Percentiles rank a stretch among this genome's conserved stretches.
Conservation (phyloP, 768 basidiomycete species). For the Amyloporia xantha region DNA sequence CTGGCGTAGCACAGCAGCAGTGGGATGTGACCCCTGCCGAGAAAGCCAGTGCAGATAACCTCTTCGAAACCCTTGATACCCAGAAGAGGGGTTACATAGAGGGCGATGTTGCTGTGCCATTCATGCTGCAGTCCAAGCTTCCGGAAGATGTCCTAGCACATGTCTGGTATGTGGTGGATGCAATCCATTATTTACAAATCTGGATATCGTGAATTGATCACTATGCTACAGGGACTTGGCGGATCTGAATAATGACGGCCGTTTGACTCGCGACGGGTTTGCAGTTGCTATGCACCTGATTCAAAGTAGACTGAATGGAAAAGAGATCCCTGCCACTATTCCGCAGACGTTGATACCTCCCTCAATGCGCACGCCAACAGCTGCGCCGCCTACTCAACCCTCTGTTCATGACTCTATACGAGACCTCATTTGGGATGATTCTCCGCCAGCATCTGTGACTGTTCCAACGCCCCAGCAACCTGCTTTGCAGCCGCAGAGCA, state of each 20-base stretch:
- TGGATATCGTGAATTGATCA: constrained; percentile 1
- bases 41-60: constrained; percentile 69
- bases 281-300: constrained; percentile 95
- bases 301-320: constrained; percentile 74
- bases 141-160: constrained; percentile 79
- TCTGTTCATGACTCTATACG: constrained; percentile 33
- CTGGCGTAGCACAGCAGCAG: constrained; percentile 18
- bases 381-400: constrained; percentile 31
- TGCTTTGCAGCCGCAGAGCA: constrained; percentile 32
- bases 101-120: constrained; percentile 91
- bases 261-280: constrained; percentile 84
- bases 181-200: too few species aligned
- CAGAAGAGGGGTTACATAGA: constrained; percentile 76
- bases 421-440: constrained; percentile 41
- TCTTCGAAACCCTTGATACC: constrained; percentile 79
- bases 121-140: constrained; percentile 87
- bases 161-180: constrained; percentile 67
- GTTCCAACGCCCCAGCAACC: constrained; percentile 40
- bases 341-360: constrained; percentile 79
- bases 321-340: constrained; percentile 64
- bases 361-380: constrained; percentile 50
- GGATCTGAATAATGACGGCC: constrained; percentile 84
- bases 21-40: constrained; percentile 87
- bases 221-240: constrained; percentile 72
- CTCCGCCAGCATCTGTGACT: constrained; percentile 26